These are phyloP conservation scores for Candida germanica DNA, from an alignment of 805 yeast genomes.

Conservation along the genomic window DNA sequence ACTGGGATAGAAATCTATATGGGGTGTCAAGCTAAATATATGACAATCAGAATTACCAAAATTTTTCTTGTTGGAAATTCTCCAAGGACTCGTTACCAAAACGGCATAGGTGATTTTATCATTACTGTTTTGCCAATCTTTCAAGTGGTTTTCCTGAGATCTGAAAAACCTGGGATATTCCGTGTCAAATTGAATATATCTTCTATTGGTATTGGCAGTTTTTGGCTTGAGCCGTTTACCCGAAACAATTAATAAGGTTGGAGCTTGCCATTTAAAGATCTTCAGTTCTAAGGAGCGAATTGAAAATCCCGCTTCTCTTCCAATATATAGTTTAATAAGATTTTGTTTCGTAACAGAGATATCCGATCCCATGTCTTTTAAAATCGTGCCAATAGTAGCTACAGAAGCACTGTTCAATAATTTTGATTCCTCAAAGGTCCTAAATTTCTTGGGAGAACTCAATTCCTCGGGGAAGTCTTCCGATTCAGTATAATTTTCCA, in stretches of 20 bases:
- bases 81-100: slow-evolving; percentile 73
- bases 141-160: slow-evolving; percentile 19
- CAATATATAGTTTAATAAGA: slow-evolving; percentile 63
- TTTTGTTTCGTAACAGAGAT: slow-evolving; percentile 43
- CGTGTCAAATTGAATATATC: slow-evolving; percentile 50
- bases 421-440: slow-evolving; percentile 26
- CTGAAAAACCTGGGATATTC: slow-evolving; percentile 42
- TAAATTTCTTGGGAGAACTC: background rate
- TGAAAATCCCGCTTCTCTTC: slow-evolving; percentile 79
- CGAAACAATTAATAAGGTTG: slow-evolving; percentile 65
- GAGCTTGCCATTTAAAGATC: slow-evolving; percentile 87
- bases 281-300: slow-evolving; percentile 82
- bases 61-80: slow-evolving; percentile 59
- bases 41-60: slow-evolving; percentile 63
- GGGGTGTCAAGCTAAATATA: slow-evolving; percentile 69
- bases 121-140: slow-evolving; percentile 36
- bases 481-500: slow-evolving; percentile 7
- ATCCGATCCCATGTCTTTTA: slow-evolving; percentile 22
- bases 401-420: slow-evolving; percentile 40
- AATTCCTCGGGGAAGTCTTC: slow-evolving; percentile 2
- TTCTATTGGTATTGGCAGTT: slow-evolving; percentile 34
- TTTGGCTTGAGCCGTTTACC: slow-evolving; percentile 52
- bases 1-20: slow-evolving; percentile 48
- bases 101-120: slow-evolving; percentile 61
- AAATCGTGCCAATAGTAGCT: slow-evolving; percentile 35